Evolutionary conservation across 345 rosid species (phyloP).

Genomic region (Corchorus capsularis): DNA sequence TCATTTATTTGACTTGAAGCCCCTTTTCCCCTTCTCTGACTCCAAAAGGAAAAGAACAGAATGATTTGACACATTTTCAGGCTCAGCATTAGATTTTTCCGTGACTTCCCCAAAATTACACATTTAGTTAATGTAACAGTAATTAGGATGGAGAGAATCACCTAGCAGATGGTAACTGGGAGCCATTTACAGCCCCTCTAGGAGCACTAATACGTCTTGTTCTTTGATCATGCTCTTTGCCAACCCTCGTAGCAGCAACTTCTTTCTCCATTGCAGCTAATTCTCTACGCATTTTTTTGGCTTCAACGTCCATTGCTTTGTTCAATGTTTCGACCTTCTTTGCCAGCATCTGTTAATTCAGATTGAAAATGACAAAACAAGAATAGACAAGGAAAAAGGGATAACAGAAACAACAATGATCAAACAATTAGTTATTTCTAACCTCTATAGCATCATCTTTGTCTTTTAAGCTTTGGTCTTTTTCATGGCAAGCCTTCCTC

Average conservation of each 20-base stretch:
- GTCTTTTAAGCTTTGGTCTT: constrained; percentile 90
- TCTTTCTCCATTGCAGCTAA: constrained; percentile 98
- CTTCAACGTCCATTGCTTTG: constrained; percentile 98
- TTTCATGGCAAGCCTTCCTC: constrained; percentile 84
- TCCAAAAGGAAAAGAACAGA: neutral
- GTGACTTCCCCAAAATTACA: too few species aligned
- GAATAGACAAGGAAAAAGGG: constrained; percentile 1
- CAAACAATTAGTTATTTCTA: constrained; percentile 7
- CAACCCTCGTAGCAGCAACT: constrained; percentile 93
- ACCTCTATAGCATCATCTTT: constrained; percentile 98
- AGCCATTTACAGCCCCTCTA: constrained; percentile 54
- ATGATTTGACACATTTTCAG: neutral
- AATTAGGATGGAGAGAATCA: constrained; percentile 24
- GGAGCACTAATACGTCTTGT: constrained; percentile 51
- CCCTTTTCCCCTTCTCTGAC: neutral
- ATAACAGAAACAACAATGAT: neutral
- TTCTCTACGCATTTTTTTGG: constrained; percentile 97
- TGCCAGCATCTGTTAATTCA: constrained; percentile 69
- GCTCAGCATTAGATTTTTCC: neutral
- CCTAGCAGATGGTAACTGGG: constrained; percentile 84
- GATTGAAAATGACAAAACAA: neutral
- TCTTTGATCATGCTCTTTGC: constrained; percentile 77
- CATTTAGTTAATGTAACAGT: neutral
- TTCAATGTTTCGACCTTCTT: constrained; percentile 88
- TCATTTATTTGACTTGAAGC: neutral